Percentiles rank a stretch among this genome's conserved stretches.
Conservation (phyloP, 352 stramenopile species). For the Chrysophaeum taylorii region DNA sequence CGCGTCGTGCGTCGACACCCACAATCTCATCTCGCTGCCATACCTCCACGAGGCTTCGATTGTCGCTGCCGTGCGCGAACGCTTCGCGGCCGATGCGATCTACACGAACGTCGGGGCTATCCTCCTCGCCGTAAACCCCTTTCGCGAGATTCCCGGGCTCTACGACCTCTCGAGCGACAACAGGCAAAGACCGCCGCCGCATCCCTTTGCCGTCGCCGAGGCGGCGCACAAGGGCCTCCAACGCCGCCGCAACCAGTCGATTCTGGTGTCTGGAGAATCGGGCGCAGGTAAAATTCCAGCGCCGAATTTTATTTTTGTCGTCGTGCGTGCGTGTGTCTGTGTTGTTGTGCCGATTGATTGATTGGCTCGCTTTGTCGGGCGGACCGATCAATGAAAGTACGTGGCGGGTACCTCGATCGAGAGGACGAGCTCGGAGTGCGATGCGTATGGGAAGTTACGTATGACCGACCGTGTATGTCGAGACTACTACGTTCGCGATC, state of each 20-base stretch:
- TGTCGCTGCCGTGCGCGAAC: constrained; percentile 63
- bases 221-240: constrained; percentile 43
- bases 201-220: constrained; percentile 48
- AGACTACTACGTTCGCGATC: no score
- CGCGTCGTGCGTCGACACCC: no score
- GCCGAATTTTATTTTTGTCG: constrained; percentile 74
- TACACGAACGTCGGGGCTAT: constrained; percentile 67
- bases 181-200: constrained; percentile 34
- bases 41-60: constrained; percentile 48
- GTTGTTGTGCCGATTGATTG: no score
- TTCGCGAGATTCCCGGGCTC: constrained; percentile 46
- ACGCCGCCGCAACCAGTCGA: constrained; percentile 86
- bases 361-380: no score
- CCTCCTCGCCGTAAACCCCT: constrained; percentile 51
- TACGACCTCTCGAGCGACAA: constrained; percentile 44
- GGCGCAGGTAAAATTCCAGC: constrained; percentile 77
- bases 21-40: constrained; percentile 79
- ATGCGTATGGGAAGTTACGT: no score
- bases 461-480: no score
- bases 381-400: no score
- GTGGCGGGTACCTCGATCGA: no score
- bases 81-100: constrained; percentile 80
- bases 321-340: no score
- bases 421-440: no score
- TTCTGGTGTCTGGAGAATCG: constrained; percentile 76